Evolutionary conservation across 148 eudicot species (phyloP), one percentile per base, ranked within the genome.

Genomic region (Arctostaphylos glauca): DNA sequence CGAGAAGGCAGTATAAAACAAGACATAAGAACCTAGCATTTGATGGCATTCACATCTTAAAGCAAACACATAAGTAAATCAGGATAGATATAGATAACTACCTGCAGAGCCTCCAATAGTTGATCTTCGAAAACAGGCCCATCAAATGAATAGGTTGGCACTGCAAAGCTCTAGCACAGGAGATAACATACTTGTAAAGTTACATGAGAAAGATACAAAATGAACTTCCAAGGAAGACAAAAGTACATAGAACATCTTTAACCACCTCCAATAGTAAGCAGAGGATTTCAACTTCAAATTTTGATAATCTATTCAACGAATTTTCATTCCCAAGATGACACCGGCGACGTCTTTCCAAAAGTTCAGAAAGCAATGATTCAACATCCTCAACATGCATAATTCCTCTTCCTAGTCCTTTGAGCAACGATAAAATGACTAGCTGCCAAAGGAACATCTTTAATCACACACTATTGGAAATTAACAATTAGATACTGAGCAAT

Each of bases 231-330:
- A 43, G 2, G 12, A 31, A 72, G 18, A 80, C 2, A 41, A n/a
- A n/a, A 41, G 13, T 48, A 41, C 44, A 3, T 23, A 9, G 38
- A 59, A 38, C 81, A 73, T 67, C 38, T 80, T 44, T 38, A 76
- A 56, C 25, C 76, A 92, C 95, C 93, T 94, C 99, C 82, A 96
- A 84, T 52, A 96, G 80, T 88, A 93, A 92, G 87, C 98, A 94
- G 64, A 93, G 86, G 78, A 92, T 84, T 72, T 91, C 90, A 86
- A 92, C 86, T 82, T 96, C 98, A 87, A 74, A 78, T 67, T 85
- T 84, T 21, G 94, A 86, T 87, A 96, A 72, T 81, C 87, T 85
- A 53, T 79, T 78, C 76, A 19, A 81, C 12, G 83, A 72, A 56
- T 79, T 84, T 48, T 87, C 90, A 75, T 73, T 78, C 77, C 83